phyloP scores from a whole-genome alignment of 306 rosid genomes.

The Hippophae gyantsensis region DNA sequence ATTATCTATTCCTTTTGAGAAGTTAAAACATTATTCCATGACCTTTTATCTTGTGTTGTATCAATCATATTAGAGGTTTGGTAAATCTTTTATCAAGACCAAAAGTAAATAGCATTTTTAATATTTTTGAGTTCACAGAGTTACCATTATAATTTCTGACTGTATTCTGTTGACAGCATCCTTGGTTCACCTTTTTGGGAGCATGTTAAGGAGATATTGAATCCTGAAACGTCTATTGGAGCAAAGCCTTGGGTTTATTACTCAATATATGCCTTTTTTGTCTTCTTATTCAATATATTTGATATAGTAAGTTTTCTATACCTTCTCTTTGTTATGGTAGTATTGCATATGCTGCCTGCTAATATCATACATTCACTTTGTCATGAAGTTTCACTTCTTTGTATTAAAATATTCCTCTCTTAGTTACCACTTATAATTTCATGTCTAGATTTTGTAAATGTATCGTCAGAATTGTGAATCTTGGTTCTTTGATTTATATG shows the following conservation, averaged over 20 bases:
- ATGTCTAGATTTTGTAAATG: too few relatives aligned
- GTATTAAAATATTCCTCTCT: not conserved
- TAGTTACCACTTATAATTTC: not conserved
- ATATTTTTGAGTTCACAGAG: not conserved
- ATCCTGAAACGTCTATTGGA: slow-evolving; percentile 81
- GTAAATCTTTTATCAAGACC: not conserved
- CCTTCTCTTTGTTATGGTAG: not conserved
- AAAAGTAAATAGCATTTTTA: too few relatives aligned
- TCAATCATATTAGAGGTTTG: slow-evolving; percentile 13
- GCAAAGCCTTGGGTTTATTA: slow-evolving; percentile 97
- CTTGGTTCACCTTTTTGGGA: slow-evolving; percentile 81
- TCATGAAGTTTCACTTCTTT: slow-evolving; percentile 2
- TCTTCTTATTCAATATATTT: slow-evolving; percentile 88
- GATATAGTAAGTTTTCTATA: slow-evolving; percentile 74
- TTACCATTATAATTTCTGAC: slow-evolving; percentile 17
- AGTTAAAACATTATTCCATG: slow-evolving; percentile 4
- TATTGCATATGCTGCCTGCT: slow-evolving; percentile 8
- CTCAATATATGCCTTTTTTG: slow-evolving; percentile 75
- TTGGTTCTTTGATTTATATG: too few relatives aligned
- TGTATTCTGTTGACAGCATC: slow-evolving; percentile 47
- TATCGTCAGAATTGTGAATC: too few relatives aligned
- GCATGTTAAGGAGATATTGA: slow-evolving; percentile 73
- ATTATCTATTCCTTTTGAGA: slow-evolving; percentile 1
- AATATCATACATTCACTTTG: not conserved
- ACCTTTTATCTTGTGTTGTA: slow-evolving; percentile 7